Conservation (phyloP, 164 flowering plant genomes). For the Dillenia turbinata region DNA sequence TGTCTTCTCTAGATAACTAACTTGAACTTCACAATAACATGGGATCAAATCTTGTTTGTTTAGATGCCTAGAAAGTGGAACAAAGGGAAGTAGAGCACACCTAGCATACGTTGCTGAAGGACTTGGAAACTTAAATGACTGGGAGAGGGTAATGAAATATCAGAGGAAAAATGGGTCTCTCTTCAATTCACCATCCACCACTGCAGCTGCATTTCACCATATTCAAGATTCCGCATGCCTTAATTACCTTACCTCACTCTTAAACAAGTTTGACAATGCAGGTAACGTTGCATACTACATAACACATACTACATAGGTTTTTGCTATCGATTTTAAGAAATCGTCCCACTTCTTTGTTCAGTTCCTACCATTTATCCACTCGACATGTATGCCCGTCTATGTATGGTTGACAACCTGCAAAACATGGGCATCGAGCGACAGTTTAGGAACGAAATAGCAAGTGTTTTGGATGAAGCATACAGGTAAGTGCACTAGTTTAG, state of each 20-base stretch:
- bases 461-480: constrained; percentile 56
- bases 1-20: too few species aligned
- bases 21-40: too few species aligned
- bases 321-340: neutral
- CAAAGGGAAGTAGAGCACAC: constrained; percentile 42
- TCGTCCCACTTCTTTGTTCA: constrained; percentile 22
- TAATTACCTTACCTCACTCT: constrained; percentile 48
- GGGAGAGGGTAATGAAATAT: constrained; percentile 63
- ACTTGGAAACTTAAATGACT: constrained; percentile 50
- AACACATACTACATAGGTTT: neutral
- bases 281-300: constrained; percentile 29
- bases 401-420: constrained; percentile 58
- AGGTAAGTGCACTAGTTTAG: constrained; percentile 29
- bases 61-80: constrained; percentile 25
- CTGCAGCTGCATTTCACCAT: constrained; percentile 69
- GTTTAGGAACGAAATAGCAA: constrained; percentile 55
- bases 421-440: constrained; percentile 68
- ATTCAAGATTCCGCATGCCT: constrained; percentile 48
- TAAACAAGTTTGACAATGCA: constrained; percentile 55
- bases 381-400: constrained; percentile 48
- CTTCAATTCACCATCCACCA: constrained; percentile 84
- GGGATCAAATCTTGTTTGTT: neutral
- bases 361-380: constrained; percentile 82
- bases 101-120: constrained; percentile 84
- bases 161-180: constrained; percentile 89